Evolutionary conservation across 208 protist species (phyloP).

Genomic region (Entamoeba histolytica): DNA sequence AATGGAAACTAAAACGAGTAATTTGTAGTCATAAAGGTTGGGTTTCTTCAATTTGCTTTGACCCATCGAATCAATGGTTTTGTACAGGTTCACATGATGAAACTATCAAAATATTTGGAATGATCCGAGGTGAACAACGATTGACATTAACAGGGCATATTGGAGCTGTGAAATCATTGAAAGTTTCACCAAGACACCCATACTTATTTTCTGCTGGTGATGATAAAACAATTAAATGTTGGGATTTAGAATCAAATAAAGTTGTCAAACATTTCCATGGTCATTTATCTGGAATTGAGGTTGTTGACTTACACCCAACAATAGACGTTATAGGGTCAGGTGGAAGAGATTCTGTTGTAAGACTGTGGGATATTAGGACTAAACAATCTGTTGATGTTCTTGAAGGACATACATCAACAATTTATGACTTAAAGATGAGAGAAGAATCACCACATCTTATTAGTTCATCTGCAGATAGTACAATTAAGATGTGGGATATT

Average conservation of each 20-base stretch:
- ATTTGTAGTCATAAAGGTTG: conserved; percentile 62
- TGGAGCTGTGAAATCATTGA: conserved; percentile 25
- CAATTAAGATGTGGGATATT: background rate
- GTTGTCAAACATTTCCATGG: conserved; percentile 18
- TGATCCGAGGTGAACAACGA: conserved; percentile 52
- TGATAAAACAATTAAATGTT: conserved; percentile 91
- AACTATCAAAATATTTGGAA: conserved; percentile 68
- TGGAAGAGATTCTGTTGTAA: conserved; percentile 66
- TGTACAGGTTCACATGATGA: conserved; percentile 64
- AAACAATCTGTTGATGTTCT: background rate
- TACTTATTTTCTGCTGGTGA: conserved; percentile 93
- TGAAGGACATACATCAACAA: background rate
- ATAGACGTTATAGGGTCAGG: conserved; percentile 87
- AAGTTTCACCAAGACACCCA: conserved; percentile 62
- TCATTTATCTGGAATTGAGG: conserved; percentile 36
- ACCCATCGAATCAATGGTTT: conserved; percentile 93
- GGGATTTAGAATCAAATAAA: conserved; percentile 83
- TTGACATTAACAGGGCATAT: conserved; percentile 90
- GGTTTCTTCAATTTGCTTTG: conserved; percentile 75
- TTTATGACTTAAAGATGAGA: background rate
- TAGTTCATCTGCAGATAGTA: background rate
- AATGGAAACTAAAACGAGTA: conserved; percentile 21
- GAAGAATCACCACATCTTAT: background rate
- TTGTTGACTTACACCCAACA: conserved; percentile 67
- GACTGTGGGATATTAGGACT: background rate